phyloP scores from a whole-genome alignment of 768 basidiomycete genomes.

The Mycena leptocephala region DNA sequence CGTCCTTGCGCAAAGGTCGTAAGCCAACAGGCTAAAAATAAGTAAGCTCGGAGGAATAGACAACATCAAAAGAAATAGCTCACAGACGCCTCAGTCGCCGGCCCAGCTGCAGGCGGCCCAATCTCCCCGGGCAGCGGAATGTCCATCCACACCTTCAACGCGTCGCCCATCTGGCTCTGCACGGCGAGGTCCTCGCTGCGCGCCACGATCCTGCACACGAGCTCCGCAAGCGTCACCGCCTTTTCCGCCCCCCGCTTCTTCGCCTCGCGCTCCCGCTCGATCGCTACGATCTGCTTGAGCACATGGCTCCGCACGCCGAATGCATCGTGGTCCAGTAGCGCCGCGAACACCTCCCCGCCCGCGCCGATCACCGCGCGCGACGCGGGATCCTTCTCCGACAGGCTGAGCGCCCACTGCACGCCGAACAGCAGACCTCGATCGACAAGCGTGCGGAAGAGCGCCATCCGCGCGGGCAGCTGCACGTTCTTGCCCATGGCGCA shows the following conservation, averaged over 20 bases:
- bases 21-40: slow-evolving; percentile 55
- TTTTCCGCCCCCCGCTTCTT: slow-evolving; percentile 72
- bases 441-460: slow-evolving; percentile 89
- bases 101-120: slow-evolving; percentile 45
- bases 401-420: slow-evolving; percentile 93
- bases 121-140: slow-evolving; percentile 65
- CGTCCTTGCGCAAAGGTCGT: slow-evolving; percentile 77
- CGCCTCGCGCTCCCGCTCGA: slow-evolving; percentile 74
- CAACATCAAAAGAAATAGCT: slow-evolving; percentile 4
- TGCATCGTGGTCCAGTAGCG: slow-evolving; percentile 92
- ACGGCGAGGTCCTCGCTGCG: slow-evolving; percentile 87
- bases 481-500: slow-evolving; percentile 98
- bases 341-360: slow-evolving; percentile 88
- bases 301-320: slow-evolving; percentile 90
- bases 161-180: slow-evolving; percentile 93
- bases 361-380: slow-evolving; percentile 80
- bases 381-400: slow-evolving; percentile 69
- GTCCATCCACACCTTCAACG: slow-evolving; percentile 87
- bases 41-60: slow-evolving; percentile 23
- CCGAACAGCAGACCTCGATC: slow-evolving; percentile 92
- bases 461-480: slow-evolving; percentile 88
- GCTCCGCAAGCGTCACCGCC: slow-evolving; percentile 82
- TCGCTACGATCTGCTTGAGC: slow-evolving; percentile 84
- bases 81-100: slow-evolving; percentile 52
- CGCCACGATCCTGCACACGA: slow-evolving; percentile 86